Percentiles rank a stretch among this genome's conserved stretches.
These are phyloP conservation scores for Exophiala aquamarina DNA, from an alignment of 2,329 filamentous ascomycete species.

Conservation along the genomic window DNA sequence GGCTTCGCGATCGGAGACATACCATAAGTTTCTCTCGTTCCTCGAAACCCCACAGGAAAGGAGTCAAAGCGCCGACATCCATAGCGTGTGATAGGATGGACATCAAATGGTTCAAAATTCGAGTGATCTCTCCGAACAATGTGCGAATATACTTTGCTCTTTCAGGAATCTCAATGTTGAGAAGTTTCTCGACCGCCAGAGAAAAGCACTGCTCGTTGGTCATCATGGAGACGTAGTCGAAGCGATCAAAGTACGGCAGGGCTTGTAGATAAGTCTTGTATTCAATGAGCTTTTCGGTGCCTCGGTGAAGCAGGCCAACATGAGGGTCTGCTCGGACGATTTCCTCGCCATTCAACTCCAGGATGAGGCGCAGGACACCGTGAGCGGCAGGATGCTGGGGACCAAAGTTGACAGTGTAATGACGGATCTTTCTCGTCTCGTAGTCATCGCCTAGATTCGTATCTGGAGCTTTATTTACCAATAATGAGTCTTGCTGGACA, in stretches of 20 bases:
- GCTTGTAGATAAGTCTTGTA: constrained; percentile 99
- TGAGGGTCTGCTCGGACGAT: constrained; percentile 96
- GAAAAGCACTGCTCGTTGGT: constrained; percentile 99
- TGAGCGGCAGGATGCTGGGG: constrained; percentile 98
- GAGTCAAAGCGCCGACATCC: constrained; percentile 97
- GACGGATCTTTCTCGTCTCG: constrained; percentile 79
- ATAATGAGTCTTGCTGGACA: constrained; percentile 38
- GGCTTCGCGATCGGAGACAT: constrained; percentile 35
- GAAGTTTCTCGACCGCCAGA: constrained; percentile 92
- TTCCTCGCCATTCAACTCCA: constrained; percentile 96
- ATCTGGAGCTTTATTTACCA: constrained; percentile 40
- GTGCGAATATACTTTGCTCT: constrained; percentile 97
- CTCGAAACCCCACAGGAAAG: constrained; percentile 99
- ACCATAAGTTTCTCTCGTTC: constrained; percentile 99
- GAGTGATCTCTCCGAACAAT: constrained; percentile 91
- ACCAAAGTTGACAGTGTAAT: constrained; percentile 99
- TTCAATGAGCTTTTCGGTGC: constrained; percentile 99
- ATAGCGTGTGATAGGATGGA: constrained; percentile 95
- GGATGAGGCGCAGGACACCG: constrained; percentile 94
- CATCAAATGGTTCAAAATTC: constrained; percentile 96
- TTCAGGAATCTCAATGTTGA: constrained; percentile 94
- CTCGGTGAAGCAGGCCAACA: constrained; percentile 91
- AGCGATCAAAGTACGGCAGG: constrained; percentile 94
- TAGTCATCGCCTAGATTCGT: constrained; percentile 50
- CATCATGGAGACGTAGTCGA: constrained; percentile 99